Evolutionary conservation across 176 grass and related monocot genomes (phyloP), one percentile per base, ranked within the genome.

Genomic region (Zoysia pacifica): DNA sequence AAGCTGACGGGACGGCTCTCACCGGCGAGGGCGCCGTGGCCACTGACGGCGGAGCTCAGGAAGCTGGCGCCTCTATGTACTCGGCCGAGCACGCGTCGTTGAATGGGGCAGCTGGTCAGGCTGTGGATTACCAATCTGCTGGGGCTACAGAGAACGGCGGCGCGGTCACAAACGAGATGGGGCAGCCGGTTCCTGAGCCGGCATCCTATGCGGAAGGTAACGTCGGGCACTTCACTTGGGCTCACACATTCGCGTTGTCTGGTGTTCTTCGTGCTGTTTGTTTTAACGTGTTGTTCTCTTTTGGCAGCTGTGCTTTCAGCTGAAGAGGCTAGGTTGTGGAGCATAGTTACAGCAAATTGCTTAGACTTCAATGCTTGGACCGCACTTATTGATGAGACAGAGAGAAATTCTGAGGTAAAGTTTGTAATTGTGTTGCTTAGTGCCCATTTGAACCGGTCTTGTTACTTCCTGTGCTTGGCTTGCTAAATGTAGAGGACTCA

Each of bases 351-450:
- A 4, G 73, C 73, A 0, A 93, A 99, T 79, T 93, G 79, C 56
- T 68, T 95, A 16, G 92, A 99, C 54, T 99, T 99, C 76, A 91
- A 99, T 95, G 80, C 90, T 14, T 99, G 96, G 96, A 95, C 84
- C 5, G 14, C 86, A 39, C 96, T 99, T 66, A 93, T 99, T 78
- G 96, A 99, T 1, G 96, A 99, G 84, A 99, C 92, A 4, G 96
- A 99, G 81, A 94, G 84, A 86, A 86, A 73, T 55, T 84, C 96
- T 2, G 90, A 83, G 88, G 96, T 99, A 87, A 81, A 18, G 15
- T 38, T 77, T 35, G 0, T 13, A 74, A 28, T 77, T 35, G 0
- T 13, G 70, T 82, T 49, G 3, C 48, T 16, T 6, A 11, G 51
- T 77, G 58, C 9, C 0, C 4, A 61, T 90, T 13, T 6, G 35